These are phyloP conservation scores for Hemisphaericaspora xylofermentans DNA, from an alignment of 1,139 yeast genomes.

Conservation along the genomic window DNA sequence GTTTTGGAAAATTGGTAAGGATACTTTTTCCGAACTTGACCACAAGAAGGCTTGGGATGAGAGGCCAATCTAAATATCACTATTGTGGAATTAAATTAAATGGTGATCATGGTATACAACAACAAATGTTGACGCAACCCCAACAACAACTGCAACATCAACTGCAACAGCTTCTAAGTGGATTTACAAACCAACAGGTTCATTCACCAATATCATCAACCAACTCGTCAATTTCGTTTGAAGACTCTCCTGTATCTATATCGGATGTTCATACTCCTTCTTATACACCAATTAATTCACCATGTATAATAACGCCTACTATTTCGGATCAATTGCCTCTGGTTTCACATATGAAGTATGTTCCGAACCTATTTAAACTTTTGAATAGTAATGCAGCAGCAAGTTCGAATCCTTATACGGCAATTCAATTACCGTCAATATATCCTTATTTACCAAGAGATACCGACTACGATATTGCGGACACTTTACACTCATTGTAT, in stretches of 20 bases:
- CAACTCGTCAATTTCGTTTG: constrained; percentile 18
- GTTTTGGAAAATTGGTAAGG: constrained; percentile 81
- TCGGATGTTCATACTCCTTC: constrained; percentile 30
- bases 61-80: constrained; percentile 89
- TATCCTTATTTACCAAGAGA: constrained; percentile 50
- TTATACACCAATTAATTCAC: constrained; percentile 19
- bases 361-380: constrained; percentile 37
- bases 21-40: constrained; percentile 71
- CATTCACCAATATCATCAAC: constrained; percentile 27
- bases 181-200: constrained; percentile 12
- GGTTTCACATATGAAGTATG: constrained; percentile 27
- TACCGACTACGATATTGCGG: constrained; percentile 59
- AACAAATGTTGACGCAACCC: constrained; percentile 10
- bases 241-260: constrained; percentile 16
- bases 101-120: constrained; percentile 43
- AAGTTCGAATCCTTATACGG: constrained; percentile 23
- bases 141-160: constrained; percentile 9
- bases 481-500: constrained; percentile 60
- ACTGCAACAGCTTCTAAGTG: constrained; percentile 7
- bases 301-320: constrained; percentile 10
- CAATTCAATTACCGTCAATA: constrained; percentile 52
- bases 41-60: constrained; percentile 81
- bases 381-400: constrained; percentile 23
- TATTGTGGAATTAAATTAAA: constrained; percentile 78
- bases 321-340: constrained; percentile 17